phyloP scores from a whole-genome alignment of 1,284 basidiomycete genomes.

The Wolfiporia cocos region DNA sequence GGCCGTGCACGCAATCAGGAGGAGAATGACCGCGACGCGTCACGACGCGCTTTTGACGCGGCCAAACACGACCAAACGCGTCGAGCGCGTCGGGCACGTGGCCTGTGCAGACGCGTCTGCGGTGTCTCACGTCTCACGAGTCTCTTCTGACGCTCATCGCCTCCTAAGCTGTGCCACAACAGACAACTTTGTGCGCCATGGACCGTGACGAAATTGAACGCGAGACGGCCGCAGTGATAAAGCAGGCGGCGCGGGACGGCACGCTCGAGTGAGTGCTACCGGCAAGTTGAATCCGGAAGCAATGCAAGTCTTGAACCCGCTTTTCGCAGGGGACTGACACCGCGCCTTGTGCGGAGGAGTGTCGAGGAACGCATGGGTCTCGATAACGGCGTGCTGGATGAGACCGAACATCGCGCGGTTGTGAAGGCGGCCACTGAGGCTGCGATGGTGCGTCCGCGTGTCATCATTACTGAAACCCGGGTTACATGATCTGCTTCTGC shows the following conservation, averaged over 20 bases:
- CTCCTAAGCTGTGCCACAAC: too few relatives aligned
- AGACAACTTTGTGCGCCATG: too few relatives aligned
- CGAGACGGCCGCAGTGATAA: too few relatives aligned
- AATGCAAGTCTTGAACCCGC: too few relatives aligned
- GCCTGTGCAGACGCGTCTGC: too few relatives aligned
- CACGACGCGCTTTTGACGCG: not conserved
- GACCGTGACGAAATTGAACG: too few relatives aligned
- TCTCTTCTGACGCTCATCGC: too few relatives aligned
- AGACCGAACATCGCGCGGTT: slow-evolving; percentile 34
- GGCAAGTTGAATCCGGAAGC: too few relatives aligned
- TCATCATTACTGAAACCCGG: not conserved
- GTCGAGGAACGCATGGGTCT: slow-evolving; percentile 38
- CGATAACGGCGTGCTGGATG: slow-evolving; percentile 33
- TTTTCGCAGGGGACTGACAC: too few relatives aligned
- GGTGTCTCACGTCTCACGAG: too few relatives aligned
- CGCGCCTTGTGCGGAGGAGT: slow-evolving; percentile 39
- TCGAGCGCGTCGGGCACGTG: slow-evolving; percentile 30
- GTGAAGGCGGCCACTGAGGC: slow-evolving; percentile 36
- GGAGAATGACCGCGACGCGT: not conserved
- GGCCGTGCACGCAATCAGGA: not conserved
- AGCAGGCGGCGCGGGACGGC: too few relatives aligned
- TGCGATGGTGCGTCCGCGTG: slow-evolving; percentile 29
- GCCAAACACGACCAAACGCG: not conserved
- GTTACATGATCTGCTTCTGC: not conserved
- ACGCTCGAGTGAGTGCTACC: too few relatives aligned